Conservation (phyloP, 768 basidiomycete species). For the Lenzites betulinus region DNA sequence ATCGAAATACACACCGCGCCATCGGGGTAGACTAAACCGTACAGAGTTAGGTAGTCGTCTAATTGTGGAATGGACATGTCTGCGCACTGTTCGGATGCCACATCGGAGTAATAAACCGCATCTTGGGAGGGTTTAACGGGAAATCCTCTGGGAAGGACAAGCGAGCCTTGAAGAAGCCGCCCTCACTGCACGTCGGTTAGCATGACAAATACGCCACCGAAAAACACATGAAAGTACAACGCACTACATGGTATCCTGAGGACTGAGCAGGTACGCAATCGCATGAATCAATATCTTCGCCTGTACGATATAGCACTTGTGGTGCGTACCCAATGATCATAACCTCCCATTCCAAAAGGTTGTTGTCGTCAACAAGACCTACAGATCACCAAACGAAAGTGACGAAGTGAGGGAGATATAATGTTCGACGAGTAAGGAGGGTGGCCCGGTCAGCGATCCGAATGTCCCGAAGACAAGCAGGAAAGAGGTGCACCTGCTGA, state of each 20-base stretch:
- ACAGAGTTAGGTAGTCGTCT: constrained; percentile 1
- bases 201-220: background rate
- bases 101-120: constrained; percentile 94
- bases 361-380: constrained; percentile 94
- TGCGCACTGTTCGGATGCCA: constrained; percentile 96
- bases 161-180: constrained; percentile 92
- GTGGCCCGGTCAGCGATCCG: constrained; percentile 21
- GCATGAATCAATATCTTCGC: background rate
- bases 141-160: constrained; percentile 89
- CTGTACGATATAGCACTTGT: background rate
- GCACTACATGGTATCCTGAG: constrained; percentile 92
- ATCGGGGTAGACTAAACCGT: constrained; percentile 78
- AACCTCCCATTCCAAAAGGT: constrained; percentile 96
- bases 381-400: constrained; percentile 28
- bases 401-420: background rate
- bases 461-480: background rate
- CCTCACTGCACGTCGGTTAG: constrained; percentile 64
- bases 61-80: background rate
- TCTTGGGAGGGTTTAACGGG: constrained; percentile 90
- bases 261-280: constrained; percentile 47
- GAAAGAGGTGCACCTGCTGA: constrained; percentile 68
- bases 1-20: constrained; percentile 97
- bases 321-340: constrained; percentile 83
- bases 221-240: constrained; percentile 26
- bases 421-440: constrained; percentile 27